Evolutionary conservation across 2,329 filamentous ascomycete genomes (phyloP).

Genomic region (Xylaria sp.): DNA sequence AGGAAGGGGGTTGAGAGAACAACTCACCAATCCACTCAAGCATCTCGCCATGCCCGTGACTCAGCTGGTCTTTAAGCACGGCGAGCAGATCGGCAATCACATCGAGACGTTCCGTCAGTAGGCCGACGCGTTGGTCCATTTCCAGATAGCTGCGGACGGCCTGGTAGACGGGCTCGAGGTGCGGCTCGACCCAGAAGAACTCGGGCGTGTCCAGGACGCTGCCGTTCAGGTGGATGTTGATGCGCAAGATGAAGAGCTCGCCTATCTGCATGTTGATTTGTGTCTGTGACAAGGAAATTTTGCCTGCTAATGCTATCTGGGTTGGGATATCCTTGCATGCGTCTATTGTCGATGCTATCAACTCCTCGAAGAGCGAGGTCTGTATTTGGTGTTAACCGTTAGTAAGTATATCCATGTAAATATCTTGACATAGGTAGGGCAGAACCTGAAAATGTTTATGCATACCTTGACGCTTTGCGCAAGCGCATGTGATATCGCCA

Average conservation of each 20-base stretch:
- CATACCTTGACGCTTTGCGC: slow-evolving; percentile 91
- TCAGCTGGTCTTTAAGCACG: slow-evolving; percentile 94
- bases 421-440: neutral
- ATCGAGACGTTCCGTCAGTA: slow-evolving; percentile 88
- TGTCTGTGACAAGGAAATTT: slow-evolving; percentile 84
- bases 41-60: slow-evolving; percentile 90
- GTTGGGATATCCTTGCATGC: slow-evolving; percentile 92
- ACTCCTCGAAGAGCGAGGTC: slow-evolving; percentile 95
- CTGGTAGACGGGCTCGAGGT: slow-evolving; percentile 95
- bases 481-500: slow-evolving; percentile 94
- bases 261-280: slow-evolving; percentile 99
- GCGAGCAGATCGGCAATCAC: slow-evolving; percentile 94
- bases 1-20: no score
- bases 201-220: slow-evolving; percentile 96
- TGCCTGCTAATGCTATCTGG: slow-evolving; percentile 91
- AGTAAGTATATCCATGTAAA: slow-evolving; percentile 1
- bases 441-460: neutral
- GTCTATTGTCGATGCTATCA: slow-evolving; percentile 93
- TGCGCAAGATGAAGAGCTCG: slow-evolving; percentile 95
- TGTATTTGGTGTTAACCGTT: slow-evolving; percentile 47
- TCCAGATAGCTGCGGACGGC: slow-evolving; percentile 95
- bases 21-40: slow-evolving; percentile 86
- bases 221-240: slow-evolving; percentile 97
- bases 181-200: slow-evolving; percentile 97
- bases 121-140: slow-evolving; percentile 93